Evolutionary conservation across 805 yeast genomes (phyloP), one percentile per base, ranked within the genome.

Genomic region (Starmera quercuum): DNA sequence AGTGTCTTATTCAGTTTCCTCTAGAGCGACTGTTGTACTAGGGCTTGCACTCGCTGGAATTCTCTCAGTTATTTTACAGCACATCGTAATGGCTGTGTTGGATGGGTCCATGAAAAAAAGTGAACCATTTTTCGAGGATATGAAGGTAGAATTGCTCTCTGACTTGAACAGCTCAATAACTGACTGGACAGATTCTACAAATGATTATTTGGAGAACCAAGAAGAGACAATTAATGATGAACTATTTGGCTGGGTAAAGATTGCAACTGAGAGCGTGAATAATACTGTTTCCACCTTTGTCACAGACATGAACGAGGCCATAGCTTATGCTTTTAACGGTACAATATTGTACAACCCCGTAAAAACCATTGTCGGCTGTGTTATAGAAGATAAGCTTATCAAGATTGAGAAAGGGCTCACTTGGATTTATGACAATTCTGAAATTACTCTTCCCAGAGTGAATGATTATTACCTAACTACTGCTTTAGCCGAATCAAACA

Each of bases 371-470:
- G 82, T 88, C 4, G 75, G 78, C 21, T 90, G 98, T 59, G 73
- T 84, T 3, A 64, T 92, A 25, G 90, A 84, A 13, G 64, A 80
- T 31, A 92, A 90, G 47, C 54, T 90, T 6, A 65, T 64, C 11
- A 64, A 69, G 16, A 62, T 86, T 3, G 83, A 83, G 41, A 51
- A 71, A 20, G 97, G 94, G 0, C 57, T 88, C 35, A 70, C 78
- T 2, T 92, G 97, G 97, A 60, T 87, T 2, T 65, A 79, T 44
- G 61, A 78, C 23, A 64, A 83, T 41, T 65, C 87, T 3, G 64
- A 73, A 12, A 56, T 87, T 3, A 42, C 60, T 1, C 50, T 85
- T 1, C 95, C 95, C 0, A 45, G 63, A 27, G 54, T 78, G 12
- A 62, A 61, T 30, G 53, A 53, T 9, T 39, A 51, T 5, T 58